Evolutionary conservation across 2,329 filamentous ascomycete genomes (phyloP).

Genomic region (Penicillium expansum): DNA sequence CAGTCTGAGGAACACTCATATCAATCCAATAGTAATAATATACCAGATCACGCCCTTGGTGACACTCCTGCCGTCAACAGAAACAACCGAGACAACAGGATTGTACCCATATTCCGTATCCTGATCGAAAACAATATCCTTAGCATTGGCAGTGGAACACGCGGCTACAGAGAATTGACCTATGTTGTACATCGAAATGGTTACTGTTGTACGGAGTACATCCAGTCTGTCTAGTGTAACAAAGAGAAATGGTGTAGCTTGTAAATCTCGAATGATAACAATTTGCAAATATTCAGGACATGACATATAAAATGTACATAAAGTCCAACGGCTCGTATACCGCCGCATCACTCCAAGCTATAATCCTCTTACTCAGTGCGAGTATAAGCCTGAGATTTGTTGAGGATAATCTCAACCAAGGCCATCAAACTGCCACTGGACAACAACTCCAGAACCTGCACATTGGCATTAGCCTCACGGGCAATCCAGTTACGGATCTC

Average conservation of each 20-base stretch:
- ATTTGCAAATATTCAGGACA: background rate
- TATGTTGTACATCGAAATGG: background rate
- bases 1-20: constrained; percentile 1
- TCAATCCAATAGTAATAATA: constrained; percentile 37
- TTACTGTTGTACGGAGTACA: background rate
- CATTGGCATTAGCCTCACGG: constrained; percentile 29
- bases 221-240: background rate
- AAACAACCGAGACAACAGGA: constrained; percentile 32
- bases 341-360: background rate
- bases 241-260: background rate
- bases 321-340: constrained; percentile 2
- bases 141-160: constrained; percentile 19
- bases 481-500: constrained; percentile 28
- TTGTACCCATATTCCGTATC: constrained; percentile 28
- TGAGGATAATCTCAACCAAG: constrained; percentile 25
- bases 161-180: background rate
- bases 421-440: constrained; percentile 26
- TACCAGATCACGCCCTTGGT: constrained; percentile 39
- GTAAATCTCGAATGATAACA: background rate
- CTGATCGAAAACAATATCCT: constrained; percentile 10
- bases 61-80: constrained; percentile 35
- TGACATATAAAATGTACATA: background rate
- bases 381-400: constrained; percentile 20
- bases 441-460: constrained; percentile 32
- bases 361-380: background rate